These are phyloP conservation scores for Apiotrichum mycotoxinovorans DNA, from an alignment of 1,284 basidiomycete genomes.

Conservation along the genomic window DNA sequence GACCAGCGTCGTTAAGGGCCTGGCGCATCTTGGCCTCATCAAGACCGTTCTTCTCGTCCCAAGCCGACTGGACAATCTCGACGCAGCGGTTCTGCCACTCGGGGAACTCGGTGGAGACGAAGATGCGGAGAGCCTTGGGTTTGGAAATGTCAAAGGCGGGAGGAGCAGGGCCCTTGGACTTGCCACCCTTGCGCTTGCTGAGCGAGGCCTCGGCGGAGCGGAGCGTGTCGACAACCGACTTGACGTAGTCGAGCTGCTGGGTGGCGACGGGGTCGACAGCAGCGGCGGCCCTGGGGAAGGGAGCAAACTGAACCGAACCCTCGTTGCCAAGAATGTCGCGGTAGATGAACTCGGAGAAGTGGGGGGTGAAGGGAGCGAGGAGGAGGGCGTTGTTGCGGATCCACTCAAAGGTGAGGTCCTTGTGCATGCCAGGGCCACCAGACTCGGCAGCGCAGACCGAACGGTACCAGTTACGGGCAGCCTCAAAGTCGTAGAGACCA, in stretches of 20 bases:
- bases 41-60: conserved; percentile 61
- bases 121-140: conserved; percentile 80
- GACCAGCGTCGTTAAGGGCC: conserved; percentile 65
- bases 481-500: conserved; percentile 95
- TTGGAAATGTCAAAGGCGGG: conserved; percentile 67
- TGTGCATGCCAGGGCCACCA: conserved; percentile 74
- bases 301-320: conserved; percentile 74
- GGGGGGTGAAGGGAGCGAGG: conserved; percentile 85
- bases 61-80: conserved; percentile 68
- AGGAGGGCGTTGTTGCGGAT: conserved; percentile 74
- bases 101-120: conserved; percentile 86
- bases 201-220: conserved; percentile 80
- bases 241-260: conserved; percentile 67
- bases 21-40: conserved; percentile 80
- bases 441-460: conserved; percentile 76
- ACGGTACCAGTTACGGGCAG: conserved; percentile 91
- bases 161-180: conserved; percentile 53
- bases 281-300: conserved; percentile 53
- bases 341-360: conserved; percentile 94
- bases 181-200: conserved; percentile 58
- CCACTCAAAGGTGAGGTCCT: conserved; percentile 69
- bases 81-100: conserved; percentile 89
- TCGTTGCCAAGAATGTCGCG: conserved; percentile 67
- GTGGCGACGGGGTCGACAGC: conserved; percentile 57
- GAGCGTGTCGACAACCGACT: conserved; percentile 57